Evolutionary conservation across 257 asterid species (phyloP).

Genomic region (Gentiana straminea): DNA sequence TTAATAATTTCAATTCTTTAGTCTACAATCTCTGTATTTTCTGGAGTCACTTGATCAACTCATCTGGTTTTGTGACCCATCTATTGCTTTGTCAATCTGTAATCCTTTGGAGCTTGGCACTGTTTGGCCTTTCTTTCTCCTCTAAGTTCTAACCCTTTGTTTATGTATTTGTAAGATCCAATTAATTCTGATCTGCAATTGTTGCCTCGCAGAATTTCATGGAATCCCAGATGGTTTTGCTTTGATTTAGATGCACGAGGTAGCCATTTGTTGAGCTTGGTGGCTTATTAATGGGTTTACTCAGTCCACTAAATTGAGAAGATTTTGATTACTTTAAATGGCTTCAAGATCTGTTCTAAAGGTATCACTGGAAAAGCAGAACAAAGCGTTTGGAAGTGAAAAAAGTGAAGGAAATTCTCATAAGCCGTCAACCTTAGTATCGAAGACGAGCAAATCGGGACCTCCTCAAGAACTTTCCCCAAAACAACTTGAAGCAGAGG

Average conservation of each 20-base stretch:
- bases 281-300: conserved; percentile 15
- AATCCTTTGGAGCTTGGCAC: neutral
- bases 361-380: conserved; percentile 33
- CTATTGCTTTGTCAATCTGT: neutral
- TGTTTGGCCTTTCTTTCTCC: conserved; percentile 1
- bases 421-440: conserved; percentile 28
- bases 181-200: conserved; percentile 5
- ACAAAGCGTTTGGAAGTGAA: conserved; percentile 26
- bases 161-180: neutral
- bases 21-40: neutral
- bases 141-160: neutral
- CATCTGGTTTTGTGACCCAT: neutral
- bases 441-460: conserved; percentile 30
- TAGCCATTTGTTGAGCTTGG: conserved; percentile 8
- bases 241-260: conserved; percentile 1
- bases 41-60: neutral
- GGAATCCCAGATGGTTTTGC: conserved; percentile 1
- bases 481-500: conserved; percentile 15
- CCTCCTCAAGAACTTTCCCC: conserved; percentile 8
- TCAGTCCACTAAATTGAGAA: conserved; percentile 1
- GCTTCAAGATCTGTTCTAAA: conserved; percentile 52
- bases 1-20: too few species aligned
- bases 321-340: conserved; percentile 25
- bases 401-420: conserved; percentile 24
- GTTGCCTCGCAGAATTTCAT: conserved; percentile 1